Evolutionary conservation across 768 basidiomycete species (phyloP), one percentile per base, ranked within the genome.

Genomic region (Amanita rubescens): DNA sequence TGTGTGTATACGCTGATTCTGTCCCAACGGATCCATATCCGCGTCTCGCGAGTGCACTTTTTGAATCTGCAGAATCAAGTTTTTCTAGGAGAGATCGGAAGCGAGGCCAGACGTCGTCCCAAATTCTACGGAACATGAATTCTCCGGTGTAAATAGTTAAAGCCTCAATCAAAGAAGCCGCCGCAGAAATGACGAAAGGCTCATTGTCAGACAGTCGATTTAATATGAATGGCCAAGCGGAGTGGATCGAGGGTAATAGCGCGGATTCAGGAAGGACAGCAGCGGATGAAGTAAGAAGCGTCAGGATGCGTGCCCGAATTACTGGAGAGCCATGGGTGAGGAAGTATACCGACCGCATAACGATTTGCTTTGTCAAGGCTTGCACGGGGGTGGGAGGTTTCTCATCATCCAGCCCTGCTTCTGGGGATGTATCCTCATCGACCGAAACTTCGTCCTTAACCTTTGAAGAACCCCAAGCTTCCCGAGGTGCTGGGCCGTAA

Each of bases 71-170:
- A n/a, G 65, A 67, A 52, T 84, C 80, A 19, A 93, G 75, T 17
- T 70, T 73, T 2, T 65, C 67, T 35, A 97, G 68, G 54, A 96
- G 74, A 8, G 57, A 61, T 35, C 70, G 73, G 63, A 95, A 90
- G 38, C 77, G 80, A 1, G 95, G 95, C 94, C 95, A 98, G 17
- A 93, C 78, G 57, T 97, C 90, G 58, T 96, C 91, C 81, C 94
- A 87, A 30, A 98, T 78, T 51, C 88, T 75, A 32, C 81, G 74
- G 46, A 78, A 78, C 89, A 98, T 94, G 69, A 90, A 96, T 51
- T 79, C 80, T 22, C 94, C 96, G 24, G 83, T 79, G 58, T 89
- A 74, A 34, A 62, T 69, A 0, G 82, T 79, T 35, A 99, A 73
- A 0, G 79, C 69, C 58, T 89, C 87, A n/a, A 97, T 70, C 41